Base-by-base conservation (phyloP, 306 rosid genomes). In the Pachyrhizus erosus region DNA sequence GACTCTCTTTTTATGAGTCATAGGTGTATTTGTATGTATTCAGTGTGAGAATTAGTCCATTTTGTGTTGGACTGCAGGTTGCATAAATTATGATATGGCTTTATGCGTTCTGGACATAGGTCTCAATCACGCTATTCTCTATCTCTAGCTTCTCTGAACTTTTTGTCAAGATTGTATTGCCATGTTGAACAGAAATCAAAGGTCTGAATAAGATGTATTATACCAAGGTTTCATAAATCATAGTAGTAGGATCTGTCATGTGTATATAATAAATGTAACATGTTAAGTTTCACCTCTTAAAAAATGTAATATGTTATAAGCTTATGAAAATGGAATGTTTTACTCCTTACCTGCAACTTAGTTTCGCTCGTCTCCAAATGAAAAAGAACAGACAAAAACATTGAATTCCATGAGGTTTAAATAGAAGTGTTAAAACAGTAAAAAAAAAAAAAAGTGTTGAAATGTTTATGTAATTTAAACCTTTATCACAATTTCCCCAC, bases 21-120 rank as follows among this genome's bases (percentile, higher is more conserved):
- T 78, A 73, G 84, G 84, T 84, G 64, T 83, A 60, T 76, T 37
- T 84, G 84, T 78, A 82, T 61, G 65, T 80, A 72, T 85, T 77
- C 73, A 80, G 82, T 82, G 77, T 84, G 48, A 48, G 80, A 71
- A 52, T 21, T 33, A 73, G 92, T 89, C 90, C 89, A 90, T 79
- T 71, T 83, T 84, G 24, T 77, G 84, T 82, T 86, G 96, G 88
- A 89, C 89, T 85, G 49, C 48, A 73, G 66, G 20, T 86, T 86
- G 48, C 84, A 78, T 80, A 80, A 84, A 82, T 75, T 80, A 83
- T 51, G 88, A 82, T 54, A 40, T 69, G 88, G 76, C 80, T 78
- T 84, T 1, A 49, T 86, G 84, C 68, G 82, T 33, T 82, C 66
- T 75, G 45, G 67, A 75, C 83, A 75, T 49, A 51, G 75, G 84